A percentile compares a stretch with the other conserved stretches of the same genome.
Evolutionary conservation across 2,329 filamentous ascomycete genomes (phyloP).

Genomic region (Phialophora expanda): DNA sequence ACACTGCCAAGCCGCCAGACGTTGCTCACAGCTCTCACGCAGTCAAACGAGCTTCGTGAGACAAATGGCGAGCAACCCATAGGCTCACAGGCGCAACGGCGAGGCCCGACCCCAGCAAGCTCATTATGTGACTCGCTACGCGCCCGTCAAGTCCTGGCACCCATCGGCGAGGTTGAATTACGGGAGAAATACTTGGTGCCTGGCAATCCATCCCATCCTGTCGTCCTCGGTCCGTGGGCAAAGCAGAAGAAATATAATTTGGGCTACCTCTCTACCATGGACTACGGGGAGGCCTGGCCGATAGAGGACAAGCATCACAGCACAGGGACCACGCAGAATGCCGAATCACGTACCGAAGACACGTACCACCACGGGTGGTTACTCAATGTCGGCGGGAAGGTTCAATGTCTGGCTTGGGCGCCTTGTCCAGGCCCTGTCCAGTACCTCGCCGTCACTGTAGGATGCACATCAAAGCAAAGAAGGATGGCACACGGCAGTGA

Average conservation of each 20-base stretch:
- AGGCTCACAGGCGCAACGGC: not conserved
- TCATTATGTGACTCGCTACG: not conserved
- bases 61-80: not conserved
- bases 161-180: conserved; percentile 16
- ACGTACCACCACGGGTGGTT: conserved; percentile 56
- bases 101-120: not conserved
- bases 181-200: conserved; percentile 27
- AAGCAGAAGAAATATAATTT: conserved; percentile 53
- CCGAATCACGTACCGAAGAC: not conserved
- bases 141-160: conserved; percentile 12
- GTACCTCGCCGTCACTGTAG: conserved; percentile 60
- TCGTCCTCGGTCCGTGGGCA: conserved; percentile 59
- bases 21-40: conserved; percentile 33
- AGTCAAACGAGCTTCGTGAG: not conserved
- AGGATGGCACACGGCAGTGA: conserved; percentile 36
- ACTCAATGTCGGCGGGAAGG: conserved; percentile 60
- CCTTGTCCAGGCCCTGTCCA: conserved; percentile 55
- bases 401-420: conserved; percentile 58
- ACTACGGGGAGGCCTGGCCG: conserved; percentile 55
- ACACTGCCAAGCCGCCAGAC: conserved; percentile 57
- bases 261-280: conserved; percentile 49
- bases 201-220: conserved; percentile 45
- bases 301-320: conserved; percentile 28
- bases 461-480: conserved; percentile 48
- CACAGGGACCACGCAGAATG: not conserved